A percentile compares a stretch with the other conserved stretches of the same genome.
phyloP scores from a whole-genome alignment of 2,329 filamentous ascomycete genomes.

The Arthrobotrys sinensis region DNA sequence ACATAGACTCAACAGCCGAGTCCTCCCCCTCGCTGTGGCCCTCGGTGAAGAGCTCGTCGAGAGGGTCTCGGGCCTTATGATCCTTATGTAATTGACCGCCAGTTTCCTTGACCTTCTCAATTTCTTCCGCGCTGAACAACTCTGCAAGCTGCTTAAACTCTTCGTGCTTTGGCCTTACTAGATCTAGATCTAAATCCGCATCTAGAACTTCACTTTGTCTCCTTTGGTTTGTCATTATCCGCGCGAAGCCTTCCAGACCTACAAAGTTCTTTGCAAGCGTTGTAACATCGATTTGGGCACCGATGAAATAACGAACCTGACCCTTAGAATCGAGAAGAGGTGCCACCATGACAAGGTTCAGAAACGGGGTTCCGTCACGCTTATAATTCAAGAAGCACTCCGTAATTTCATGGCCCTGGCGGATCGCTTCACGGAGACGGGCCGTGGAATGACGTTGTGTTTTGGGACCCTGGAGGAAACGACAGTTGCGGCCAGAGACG shows the following conservation, averaged over 20 bases:
- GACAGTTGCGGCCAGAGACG: slow-evolving; percentile 81
- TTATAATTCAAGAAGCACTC: slow-evolving; percentile 84
- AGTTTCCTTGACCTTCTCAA: slow-evolving; percentile 75
- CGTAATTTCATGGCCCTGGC: slow-evolving; percentile 77
- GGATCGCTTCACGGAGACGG: slow-evolving; percentile 75
- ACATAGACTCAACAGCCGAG: slow-evolving; percentile 25
- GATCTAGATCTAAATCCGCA: slow-evolving; percentile 48
- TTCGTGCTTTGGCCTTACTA: slow-evolving; percentile 65
- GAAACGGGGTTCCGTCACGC: slow-evolving; percentile 82
- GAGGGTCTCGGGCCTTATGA: slow-evolving; percentile 29
- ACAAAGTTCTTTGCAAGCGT: slow-evolving; percentile 78
- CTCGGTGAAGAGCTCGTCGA: background rate
- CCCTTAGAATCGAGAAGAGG: slow-evolving; percentile 79
- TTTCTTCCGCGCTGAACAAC: slow-evolving; percentile 78
- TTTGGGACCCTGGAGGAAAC: slow-evolving; percentile 82
- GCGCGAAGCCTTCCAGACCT: slow-evolving; percentile 76
- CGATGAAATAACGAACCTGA: slow-evolving; percentile 78
- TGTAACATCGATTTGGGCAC: slow-evolving; percentile 80
- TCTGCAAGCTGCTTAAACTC: slow-evolving; percentile 78
- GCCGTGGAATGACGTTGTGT: slow-evolving; percentile 77
- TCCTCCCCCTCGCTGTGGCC: background rate
- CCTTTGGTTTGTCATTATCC: slow-evolving; percentile 68
- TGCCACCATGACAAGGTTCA: slow-evolving; percentile 83
- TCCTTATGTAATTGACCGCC: slow-evolving; percentile 76
- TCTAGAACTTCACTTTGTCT: slow-evolving; percentile 62